Evolutionary conservation across 306 rosid species (phyloP), one percentile per base, ranked within the genome.

Genomic region (Pyrus bretschneideri): DNA sequence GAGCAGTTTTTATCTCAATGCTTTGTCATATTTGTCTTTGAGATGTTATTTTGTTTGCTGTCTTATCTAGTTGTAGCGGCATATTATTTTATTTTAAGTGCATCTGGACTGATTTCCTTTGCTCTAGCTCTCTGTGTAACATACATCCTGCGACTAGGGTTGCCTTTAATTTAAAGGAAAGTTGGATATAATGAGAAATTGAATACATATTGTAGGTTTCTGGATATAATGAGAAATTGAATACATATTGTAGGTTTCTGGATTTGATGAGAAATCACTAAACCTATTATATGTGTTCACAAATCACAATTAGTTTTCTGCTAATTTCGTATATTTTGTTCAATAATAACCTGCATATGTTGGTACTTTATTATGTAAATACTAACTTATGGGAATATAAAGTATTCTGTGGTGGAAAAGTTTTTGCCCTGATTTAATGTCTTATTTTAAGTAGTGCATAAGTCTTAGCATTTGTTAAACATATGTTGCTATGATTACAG

Each of bases 401-500:
- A 2, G 51, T 52, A 46, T n/a, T 9, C 49, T 45, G 59, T 10
- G 1, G 18, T 15, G 11, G 60, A 15, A 49, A 27, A 49, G 9
- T 29, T 18, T 70, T 49, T 2, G 19, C 1, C 18, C 25, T 3
- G 11, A n/a, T 25, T 2, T 23, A 3, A 5, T 73, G 8, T 58
- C 60, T 55, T 13, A 12, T 33, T 23, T 74, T 11, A 44, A 40
- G 57, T 46, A 45, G 70, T 62, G 54, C 46, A 22, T 57, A 21
- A 38, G 62, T 74, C 31, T 29, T n/a, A 58, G 11, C 75, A 60
- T 9, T 40, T 70, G 45, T 68, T 6, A 22, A 78, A 23, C 19
- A 44, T 63, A 10, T 49, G n/a, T 63, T 62, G 13, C 62, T 46
- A 55, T 70, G 22, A 42, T 62, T 72, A 63, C 93, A 96, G 99